Evolutionary conservation across 2,329 filamentous ascomycete genomes (phyloP).

Genomic region (Neonectria coccinea): DNA sequence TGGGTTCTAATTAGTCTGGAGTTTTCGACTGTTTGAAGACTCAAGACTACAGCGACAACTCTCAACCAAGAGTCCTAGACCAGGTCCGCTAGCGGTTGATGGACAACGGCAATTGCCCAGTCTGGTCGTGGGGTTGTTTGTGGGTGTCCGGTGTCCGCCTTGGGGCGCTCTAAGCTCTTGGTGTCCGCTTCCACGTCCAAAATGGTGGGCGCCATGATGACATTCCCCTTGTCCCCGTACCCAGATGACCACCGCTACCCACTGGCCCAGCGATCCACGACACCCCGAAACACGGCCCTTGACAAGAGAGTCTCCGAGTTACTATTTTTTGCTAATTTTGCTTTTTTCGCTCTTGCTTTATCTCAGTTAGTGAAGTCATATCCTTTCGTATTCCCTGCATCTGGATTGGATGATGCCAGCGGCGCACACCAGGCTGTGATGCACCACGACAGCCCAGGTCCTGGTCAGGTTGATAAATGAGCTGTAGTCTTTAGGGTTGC

Average conservation of each 20-base stretch:
- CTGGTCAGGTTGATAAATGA: slow-evolving; percentile 8
- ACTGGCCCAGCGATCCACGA: slow-evolving; percentile 23
- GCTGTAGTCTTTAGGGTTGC: slow-evolving; percentile 8
- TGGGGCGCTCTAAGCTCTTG: slow-evolving; percentile 29
- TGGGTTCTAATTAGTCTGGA: slow-evolving; percentile 5
- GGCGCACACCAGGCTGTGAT: slow-evolving; percentile 29
- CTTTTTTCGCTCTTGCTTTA: slow-evolving; percentile 1
- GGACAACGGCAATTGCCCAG: slow-evolving; percentile 27
- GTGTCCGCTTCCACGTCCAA: slow-evolving; percentile 25
- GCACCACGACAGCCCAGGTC: slow-evolving; percentile 21
- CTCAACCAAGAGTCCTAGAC: slow-evolving; percentile 7
- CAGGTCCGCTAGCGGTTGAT: slow-evolving; percentile 11
- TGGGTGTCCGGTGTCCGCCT: slow-evolving; percentile 31
- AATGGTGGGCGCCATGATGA: slow-evolving; percentile 34
- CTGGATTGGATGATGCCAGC: slow-evolving; percentile 26
- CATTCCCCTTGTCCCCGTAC: slow-evolving; percentile 31
- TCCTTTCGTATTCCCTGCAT: slow-evolving; percentile 31
- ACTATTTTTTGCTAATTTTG: slow-evolving; percentile 21
- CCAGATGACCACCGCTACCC: slow-evolving; percentile 21
- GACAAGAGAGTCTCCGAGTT: neutral
- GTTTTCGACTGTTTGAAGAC: neutral
- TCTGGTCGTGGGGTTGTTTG: slow-evolving; percentile 24
- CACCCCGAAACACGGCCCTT: slow-evolving; percentile 12
- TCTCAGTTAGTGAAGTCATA: neutral
- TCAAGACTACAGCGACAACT: neutral